Conservation (phyloP, 305 asterid species). For the Salvia sclarea region DNA sequence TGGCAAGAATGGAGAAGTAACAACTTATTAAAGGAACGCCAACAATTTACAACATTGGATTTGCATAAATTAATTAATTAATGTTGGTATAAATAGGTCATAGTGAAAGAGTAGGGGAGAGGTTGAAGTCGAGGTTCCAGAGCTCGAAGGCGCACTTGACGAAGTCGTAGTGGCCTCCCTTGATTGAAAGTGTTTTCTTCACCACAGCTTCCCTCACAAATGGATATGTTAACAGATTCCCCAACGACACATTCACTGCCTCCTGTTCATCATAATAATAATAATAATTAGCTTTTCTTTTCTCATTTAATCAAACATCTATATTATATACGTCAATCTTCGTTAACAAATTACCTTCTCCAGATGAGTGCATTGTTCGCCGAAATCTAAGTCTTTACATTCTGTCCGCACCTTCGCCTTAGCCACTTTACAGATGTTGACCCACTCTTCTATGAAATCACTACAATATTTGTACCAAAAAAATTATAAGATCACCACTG, state of each 20-base stretch:
- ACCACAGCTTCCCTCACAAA: conserved; percentile 74
- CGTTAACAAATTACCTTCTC: conserved; percentile 60
- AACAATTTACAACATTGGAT: conserved; percentile 29
- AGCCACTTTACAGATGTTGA: conserved; percentile 63
- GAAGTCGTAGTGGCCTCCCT: conserved; percentile 88
- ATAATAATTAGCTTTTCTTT: background rate
- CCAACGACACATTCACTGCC: conserved; percentile 76
- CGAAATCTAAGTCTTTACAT: conserved; percentile 45
- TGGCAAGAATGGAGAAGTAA: background rate
- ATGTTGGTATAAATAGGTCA: conserved; percentile 22
- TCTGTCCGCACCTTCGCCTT: conserved; percentile 63
- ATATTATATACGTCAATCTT: conserved; percentile 2
- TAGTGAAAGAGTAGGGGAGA: conserved; percentile 46
- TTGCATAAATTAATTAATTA: background rate
- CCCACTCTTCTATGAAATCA: conserved; percentile 92
- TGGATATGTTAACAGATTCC: conserved; percentile 70
- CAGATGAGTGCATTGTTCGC: conserved; percentile 54
- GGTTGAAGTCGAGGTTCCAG: conserved; percentile 68
- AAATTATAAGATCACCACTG: background rate
- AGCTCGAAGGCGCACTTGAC: conserved; percentile 74
- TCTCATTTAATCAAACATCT: background rate
- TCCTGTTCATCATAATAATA: conserved; percentile 47
- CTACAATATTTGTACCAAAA: conserved; percentile 36
- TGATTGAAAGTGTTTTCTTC: conserved; percentile 52
- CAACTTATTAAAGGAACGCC: conserved; percentile 23